Evolutionary conservation across 2,329 filamentous ascomycete genomes (phyloP), one percentile per base, ranked within the genome.

Genomic region (Aspergillus hiratsukae): DNA sequence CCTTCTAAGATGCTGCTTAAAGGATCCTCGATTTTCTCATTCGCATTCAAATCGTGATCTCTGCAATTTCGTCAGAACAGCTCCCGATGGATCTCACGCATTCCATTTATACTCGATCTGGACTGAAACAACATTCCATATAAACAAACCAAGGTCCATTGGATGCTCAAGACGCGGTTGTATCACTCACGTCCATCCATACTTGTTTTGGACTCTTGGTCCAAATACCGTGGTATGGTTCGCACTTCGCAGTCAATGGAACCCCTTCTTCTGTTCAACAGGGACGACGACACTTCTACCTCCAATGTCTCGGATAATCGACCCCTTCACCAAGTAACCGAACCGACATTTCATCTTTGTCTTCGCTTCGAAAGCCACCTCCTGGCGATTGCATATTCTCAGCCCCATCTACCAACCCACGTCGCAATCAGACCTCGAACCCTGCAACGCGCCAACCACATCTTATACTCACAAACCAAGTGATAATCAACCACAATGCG

Each of bases 401-500:
- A 6, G 31, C 5, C 31, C 17, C 31, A 17, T 14, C 31, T 7
- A 37, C 14, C 4, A 37, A 17, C 31, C 3, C 14, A 6, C 14
- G 5, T 37, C 14, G 14, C 31, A 37, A 17, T 31, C 29, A 6
- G 17, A 17, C 31, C 2, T 37, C 31, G 31, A 37, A 37, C 14
- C 7, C 31, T 5, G 4, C 14, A 7, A 37, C 31, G 14, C 31
- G 31, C 31, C 31, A 37, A 37, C 31, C 6, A 37, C 6, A 7
- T n/a, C 11, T 8, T 28, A 8, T 17, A 19, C 17, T 10, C 10
- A 48, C 14, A 5, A 48, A 27, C 17, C 35, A 3, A 50, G 31
- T 21, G 17, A 35, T 10, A n/a, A 35, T n/a, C 27, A 51, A 23
- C 48, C 28, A 53, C 48, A 35, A 58, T 56, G 56, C 48, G 45